These are phyloP conservation scores for Pseudocercospora cruenta DNA, from an alignment of 2,329 filamentous ascomycete species.

Conservation along the genomic window DNA sequence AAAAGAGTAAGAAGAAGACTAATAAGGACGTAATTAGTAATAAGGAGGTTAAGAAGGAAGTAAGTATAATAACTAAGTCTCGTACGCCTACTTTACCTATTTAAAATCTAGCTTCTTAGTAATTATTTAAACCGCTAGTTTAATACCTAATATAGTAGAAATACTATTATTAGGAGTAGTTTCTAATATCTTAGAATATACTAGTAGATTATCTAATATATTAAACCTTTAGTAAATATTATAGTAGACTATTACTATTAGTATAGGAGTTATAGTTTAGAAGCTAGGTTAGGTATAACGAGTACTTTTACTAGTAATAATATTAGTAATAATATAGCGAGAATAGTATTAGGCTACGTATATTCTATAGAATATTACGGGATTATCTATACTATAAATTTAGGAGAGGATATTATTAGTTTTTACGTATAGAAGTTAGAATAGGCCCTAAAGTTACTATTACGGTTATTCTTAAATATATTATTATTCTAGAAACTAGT, in stretches of 20 bases:
- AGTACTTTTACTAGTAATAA: not conserved
- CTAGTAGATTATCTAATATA: not conserved
- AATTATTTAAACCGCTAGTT: not conserved
- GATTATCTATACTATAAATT: constrained; percentile 1
- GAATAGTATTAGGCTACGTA: not conserved
- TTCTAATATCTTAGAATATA: not conserved
- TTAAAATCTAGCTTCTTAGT: not conserved
- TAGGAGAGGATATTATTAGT: not conserved
- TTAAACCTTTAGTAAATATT: not conserved
- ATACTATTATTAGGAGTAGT: not conserved
- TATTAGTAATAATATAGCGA: not conserved
- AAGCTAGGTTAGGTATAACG: not conserved
- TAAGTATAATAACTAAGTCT: not conserved
- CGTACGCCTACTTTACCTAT: not conserved
- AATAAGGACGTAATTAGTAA: too few species aligned
- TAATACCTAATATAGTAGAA: not conserved
- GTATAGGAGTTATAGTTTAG: not conserved
- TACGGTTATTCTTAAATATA: not conserved
- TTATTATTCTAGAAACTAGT: not conserved
- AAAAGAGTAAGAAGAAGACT: too few species aligned
- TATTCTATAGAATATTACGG: not conserved
- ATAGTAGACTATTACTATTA: not conserved
- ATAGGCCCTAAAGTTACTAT: not conserved
- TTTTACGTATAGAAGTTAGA: not conserved
- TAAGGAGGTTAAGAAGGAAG: not conserved